These are phyloP conservation scores for Oryza officinalis DNA, from an alignment of 176 grass and related monocot genomes.

Conservation along the genomic window DNA sequence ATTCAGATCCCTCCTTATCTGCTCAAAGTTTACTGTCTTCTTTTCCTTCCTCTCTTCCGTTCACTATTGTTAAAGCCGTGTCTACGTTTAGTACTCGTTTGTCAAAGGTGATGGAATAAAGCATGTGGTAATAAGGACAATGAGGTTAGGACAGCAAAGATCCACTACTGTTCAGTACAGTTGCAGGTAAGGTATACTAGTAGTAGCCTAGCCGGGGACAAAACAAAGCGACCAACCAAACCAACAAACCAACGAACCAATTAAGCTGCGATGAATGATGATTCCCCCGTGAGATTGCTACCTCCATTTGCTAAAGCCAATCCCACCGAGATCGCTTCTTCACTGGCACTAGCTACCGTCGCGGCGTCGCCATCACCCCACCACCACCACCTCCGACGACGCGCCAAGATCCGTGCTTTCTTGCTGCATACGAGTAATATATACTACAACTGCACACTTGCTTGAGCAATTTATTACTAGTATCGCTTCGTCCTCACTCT, in stretches of 20 bases:
- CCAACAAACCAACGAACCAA: slow-evolving; percentile 4
- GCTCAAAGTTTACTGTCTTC: not conserved
- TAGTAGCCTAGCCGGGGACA: not conserved
- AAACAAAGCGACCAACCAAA: not conserved
- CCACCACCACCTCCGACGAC: not conserved
- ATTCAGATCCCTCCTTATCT: not conserved
- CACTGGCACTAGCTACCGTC: not conserved
- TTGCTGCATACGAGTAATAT: too few species aligned
- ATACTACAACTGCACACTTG: not conserved
- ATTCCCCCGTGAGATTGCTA: slow-evolving; percentile 8
- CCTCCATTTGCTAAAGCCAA: not conserved
- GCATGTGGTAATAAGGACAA: not conserved
- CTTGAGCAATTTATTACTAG: not conserved
- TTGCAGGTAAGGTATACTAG: not conserved
- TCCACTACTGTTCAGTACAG: not conserved
- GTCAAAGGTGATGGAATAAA: not conserved
- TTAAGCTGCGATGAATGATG: slow-evolving; percentile 1
- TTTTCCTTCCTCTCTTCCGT: not conserved
- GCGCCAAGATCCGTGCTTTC: not conserved
- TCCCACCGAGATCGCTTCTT: not conserved
- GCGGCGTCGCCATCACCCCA: slow-evolving; percentile 25
- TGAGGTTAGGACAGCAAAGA: slow-evolving; percentile 11
- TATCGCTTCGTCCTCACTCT: slow-evolving; percentile 50
- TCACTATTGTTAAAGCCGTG: not conserved
- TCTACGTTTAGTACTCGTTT: not conserved